These are phyloP conservation scores for Coccomyxa sp. DNA, from an alignment of 139 green algal genomes.

Conservation along the genomic window DNA sequence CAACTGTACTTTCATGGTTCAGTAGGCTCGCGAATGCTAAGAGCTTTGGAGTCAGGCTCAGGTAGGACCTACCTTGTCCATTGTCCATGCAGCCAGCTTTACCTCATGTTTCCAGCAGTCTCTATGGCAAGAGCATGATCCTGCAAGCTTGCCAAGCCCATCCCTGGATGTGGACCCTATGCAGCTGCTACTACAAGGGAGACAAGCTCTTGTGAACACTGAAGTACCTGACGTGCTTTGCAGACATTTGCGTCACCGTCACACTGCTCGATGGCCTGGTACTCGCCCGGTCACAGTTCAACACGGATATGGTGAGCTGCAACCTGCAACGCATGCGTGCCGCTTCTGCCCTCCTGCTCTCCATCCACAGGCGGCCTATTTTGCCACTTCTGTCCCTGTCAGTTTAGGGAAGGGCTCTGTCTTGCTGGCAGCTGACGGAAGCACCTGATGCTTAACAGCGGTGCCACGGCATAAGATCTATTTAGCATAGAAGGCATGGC, in stretches of 20 bases:
- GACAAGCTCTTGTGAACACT: not conserved
- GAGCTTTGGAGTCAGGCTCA: not conserved
- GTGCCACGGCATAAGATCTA: not conserved
- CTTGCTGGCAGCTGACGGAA: too few species aligned
- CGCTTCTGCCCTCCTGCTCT: too few species aligned
- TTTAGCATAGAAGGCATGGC: not conserved
- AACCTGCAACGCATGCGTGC: not conserved
- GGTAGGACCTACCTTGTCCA: not conserved
- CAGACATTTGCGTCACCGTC: not conserved
- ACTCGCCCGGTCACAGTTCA: not conserved
- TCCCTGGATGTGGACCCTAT: too few species aligned
- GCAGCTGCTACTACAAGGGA: too few species aligned
- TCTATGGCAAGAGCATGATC: not conserved
- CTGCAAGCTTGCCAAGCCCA: too few species aligned
- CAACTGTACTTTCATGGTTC: not conserved
- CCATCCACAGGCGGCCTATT: too few species aligned
- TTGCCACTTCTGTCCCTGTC: too few species aligned
- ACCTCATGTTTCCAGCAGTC: not conserved
- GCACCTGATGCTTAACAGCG: too few species aligned
- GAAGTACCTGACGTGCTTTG: not conserved
- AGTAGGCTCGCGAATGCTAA: not conserved
- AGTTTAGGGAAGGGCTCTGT: too few species aligned
- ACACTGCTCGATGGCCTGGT: not conserved
- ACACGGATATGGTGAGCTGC: not conserved
- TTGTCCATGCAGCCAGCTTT: not conserved